These are phyloP conservation scores for Lojkania enalia DNA, from an alignment of 2,329 filamentous ascomycete genomes.

Conservation along the genomic window DNA sequence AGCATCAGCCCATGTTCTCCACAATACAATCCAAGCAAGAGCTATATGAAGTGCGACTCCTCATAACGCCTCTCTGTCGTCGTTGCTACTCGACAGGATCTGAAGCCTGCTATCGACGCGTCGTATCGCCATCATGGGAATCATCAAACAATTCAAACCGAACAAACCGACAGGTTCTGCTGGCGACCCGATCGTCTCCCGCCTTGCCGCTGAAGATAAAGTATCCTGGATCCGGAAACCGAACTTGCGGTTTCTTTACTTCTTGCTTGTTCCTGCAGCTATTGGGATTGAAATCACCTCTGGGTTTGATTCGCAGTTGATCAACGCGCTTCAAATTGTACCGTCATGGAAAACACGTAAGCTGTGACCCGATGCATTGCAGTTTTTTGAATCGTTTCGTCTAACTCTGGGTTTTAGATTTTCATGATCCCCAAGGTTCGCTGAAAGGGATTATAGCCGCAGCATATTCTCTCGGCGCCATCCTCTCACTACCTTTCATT, in stretches of 20 bases:
- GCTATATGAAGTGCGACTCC: too few species aligned
- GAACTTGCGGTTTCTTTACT: conserved; percentile 36
- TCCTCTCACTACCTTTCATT: conserved; percentile 35
- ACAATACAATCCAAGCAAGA: background rate
- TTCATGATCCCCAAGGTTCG: conserved; percentile 35
- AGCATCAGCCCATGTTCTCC: background rate
- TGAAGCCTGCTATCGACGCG: conserved; percentile 1
- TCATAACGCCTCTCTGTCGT: background rate
- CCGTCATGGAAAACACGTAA: conserved; percentile 18
- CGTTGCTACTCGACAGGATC: background rate
- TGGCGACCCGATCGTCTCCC: conserved; percentile 42
- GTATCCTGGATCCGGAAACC: conserved; percentile 42
- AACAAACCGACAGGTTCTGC: too few species aligned
- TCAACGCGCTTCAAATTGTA: conserved; percentile 27
- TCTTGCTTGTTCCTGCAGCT: conserved; percentile 27
- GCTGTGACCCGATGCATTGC: background rate
- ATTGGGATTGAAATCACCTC: conserved; percentile 30
- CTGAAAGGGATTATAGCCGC: conserved; percentile 45
- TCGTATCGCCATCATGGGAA: conserved; percentile 6
- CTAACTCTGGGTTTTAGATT: conserved; percentile 14
- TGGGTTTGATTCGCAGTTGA: conserved; percentile 27
- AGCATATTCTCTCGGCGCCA: conserved; percentile 44
- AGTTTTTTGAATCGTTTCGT: background rate
- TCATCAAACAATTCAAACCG: too few species aligned
- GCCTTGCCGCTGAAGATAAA: conserved; percentile 43